A percentile compares a stretch with the other conserved stretches of the same genome.
Evolutionary conservation across 805 yeast species (phyloP).

Genomic region (Metschnikowia picachoensis): DNA sequence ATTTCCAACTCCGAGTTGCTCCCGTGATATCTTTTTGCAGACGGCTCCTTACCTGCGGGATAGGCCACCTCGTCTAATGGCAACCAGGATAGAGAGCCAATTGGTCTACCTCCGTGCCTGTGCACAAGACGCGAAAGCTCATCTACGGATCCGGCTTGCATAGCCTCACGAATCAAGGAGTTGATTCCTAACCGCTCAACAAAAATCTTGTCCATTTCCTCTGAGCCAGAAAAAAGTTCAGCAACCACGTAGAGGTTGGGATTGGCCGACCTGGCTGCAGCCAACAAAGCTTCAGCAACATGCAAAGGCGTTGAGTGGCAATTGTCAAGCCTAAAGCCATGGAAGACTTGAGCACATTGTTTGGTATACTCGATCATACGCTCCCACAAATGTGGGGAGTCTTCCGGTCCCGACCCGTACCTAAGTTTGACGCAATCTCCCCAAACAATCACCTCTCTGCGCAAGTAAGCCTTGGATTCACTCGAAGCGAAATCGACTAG

Average conservation of each 20-base stretch:
- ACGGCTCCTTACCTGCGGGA: slow-evolving; percentile 49
- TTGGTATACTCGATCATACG: slow-evolving; percentile 78
- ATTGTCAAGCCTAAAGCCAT: slow-evolving; percentile 90
- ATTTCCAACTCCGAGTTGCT: slow-evolving; percentile 61
- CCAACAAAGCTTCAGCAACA: slow-evolving; percentile 86
- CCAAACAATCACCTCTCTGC: slow-evolving; percentile 95
- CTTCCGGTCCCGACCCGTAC: slow-evolving; percentile 72
- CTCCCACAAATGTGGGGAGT: slow-evolving; percentile 87
- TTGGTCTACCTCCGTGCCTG: slow-evolving; percentile 91
- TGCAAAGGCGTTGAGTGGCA: slow-evolving; percentile 96
- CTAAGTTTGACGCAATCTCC: slow-evolving; percentile 94
- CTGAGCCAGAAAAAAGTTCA: slow-evolving; percentile 90
- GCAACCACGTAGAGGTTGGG: slow-evolving; percentile 92
- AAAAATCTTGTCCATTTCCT: slow-evolving; percentile 81
- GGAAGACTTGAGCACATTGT: slow-evolving; percentile 66
- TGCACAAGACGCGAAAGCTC: slow-evolving; percentile 86
- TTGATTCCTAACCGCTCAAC: slow-evolving; percentile 89
- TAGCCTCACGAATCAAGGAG: slow-evolving; percentile 89
- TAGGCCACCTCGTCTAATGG: slow-evolving; percentile 74
- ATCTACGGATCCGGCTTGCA: slow-evolving; percentile 90
- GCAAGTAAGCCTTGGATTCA: slow-evolving; percentile 71
- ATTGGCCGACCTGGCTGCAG: slow-evolving; percentile 78
- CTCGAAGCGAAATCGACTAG: slow-evolving; percentile 87
- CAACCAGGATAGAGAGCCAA: slow-evolving; percentile 82
- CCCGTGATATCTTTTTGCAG: slow-evolving; percentile 21